Base-by-base conservation (phyloP, 2,329 filamentous ascomycete species). In the Penicillium sp. region DNA sequence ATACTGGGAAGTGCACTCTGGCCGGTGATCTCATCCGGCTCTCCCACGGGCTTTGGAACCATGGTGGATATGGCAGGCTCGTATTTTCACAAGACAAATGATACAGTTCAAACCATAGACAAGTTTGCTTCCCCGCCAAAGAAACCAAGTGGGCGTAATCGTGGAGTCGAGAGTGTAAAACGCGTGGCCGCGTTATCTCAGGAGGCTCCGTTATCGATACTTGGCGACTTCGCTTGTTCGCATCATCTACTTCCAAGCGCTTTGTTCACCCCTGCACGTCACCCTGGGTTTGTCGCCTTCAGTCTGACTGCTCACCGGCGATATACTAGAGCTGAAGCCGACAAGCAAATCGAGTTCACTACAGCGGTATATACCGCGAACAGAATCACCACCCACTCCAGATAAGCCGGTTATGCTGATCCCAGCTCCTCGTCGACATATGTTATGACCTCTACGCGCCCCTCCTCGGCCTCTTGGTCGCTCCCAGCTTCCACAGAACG, bases 1-100 rank as follows among this genome's bases (percentile, higher is more conserved):
- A 75, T 80, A 96, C 93, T 80, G 8, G 93, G 93, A 31, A 97
- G 84, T 63, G 91, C 88, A 21, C 90, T 89, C 61, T 91, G 87
- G 63, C 93, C 93, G 2, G 90, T 95, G 43, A 90, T 84, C 75
- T 96, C 91, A 71, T 90, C 90, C 62, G 88, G 84, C 53, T 94
- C 94, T 16, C 90, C 88, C 3, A 87, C 86, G 62, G 90, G 93
- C 76, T 96, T 96, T 79, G 94, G 92, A 24, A 92, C 90, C 92
- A 97, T 97, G 47, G 16, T 74, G 50, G 4, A n/a, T 14, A 14
- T 21, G 27, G 3, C 18, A 29, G 32, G 34, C 6, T n/a, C n/a
- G 34, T n/a, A 7, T n/a, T 27, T 18, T 18, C 14, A 14, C 1
- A 16, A 14, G 13, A 22, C 13, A 38, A 36, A 4, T 0, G 32